Percentiles rank a stretch among this genome's conserved stretches.
Conservation (phyloP, 2,329 filamentous ascomycete genomes). For the Meredithiella fracta region DNA sequence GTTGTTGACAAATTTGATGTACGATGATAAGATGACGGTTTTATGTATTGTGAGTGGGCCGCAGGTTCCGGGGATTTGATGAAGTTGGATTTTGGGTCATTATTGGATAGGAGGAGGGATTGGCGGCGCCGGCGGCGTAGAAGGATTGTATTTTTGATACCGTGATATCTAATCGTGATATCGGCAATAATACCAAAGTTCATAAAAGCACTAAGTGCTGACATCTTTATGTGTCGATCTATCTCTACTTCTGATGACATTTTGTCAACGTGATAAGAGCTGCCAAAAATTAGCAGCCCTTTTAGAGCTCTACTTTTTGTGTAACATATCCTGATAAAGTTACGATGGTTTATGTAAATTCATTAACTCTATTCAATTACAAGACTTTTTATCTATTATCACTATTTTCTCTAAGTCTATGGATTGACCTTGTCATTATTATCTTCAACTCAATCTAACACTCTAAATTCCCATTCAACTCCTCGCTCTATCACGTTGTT, state of each 20-base stretch:
- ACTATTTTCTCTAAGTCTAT: no score
- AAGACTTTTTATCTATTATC: neutral
- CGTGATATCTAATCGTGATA: neutral
- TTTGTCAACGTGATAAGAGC: neutral
- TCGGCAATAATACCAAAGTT: no score
- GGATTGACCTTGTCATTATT: no score
- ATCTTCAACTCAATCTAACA: neutral
- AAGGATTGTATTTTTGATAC: neutral
- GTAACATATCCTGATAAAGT: no score
- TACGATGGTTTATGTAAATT: no score
- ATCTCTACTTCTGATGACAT: neutral
- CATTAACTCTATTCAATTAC: no score
- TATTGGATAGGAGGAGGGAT: conserved; percentile 28
- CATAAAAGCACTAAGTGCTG: no score
- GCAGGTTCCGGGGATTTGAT: conserved; percentile 40
- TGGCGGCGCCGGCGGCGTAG: conserved; percentile 21
- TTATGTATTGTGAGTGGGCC: conserved; percentile 89
- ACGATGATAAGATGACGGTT: conserved; percentile 81
- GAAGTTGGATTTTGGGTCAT: conserved; percentile 33
- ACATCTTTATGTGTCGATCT: neutral
- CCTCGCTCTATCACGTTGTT: neutral
- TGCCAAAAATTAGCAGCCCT: neutral
- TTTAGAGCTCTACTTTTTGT: neutral
- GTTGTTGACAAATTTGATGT: conserved; percentile 67
- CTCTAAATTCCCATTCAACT: neutral